Base-by-base conservation (phyloP, 352 stramenopile genomes). In the Phytophthora pisi region DNA sequence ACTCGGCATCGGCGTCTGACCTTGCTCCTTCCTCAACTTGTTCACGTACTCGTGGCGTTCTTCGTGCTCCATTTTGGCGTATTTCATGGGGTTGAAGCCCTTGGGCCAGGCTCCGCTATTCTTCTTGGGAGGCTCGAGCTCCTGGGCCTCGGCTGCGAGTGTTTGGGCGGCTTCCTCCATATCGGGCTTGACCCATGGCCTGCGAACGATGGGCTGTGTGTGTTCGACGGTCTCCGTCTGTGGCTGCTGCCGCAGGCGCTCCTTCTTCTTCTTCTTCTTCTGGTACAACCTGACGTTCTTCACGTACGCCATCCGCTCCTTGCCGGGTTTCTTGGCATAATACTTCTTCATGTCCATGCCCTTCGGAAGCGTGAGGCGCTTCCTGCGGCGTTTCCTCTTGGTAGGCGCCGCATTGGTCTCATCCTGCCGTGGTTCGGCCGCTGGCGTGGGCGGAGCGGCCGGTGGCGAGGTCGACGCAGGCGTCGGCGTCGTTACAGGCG, bases 31-130 rank as follows among this genome's bases (percentile, higher is more conserved):
- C 26, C 70, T 67, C 40, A 72, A 65, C 34, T 42, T 71, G 28
- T 62, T 66, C 45, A 68, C 51, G 34, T 66, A 77, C 1, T 56
- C 40, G 57, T 71, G 61, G 54, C 70, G 70, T 11, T 68, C 56
- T 70, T 50, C 63, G 4, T 57, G 57, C 47, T 64, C 60, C 36
- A 50, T 11, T 50, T 61, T 64, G 7, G 57, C 43, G 54, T 71
- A 71, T 18, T 65, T 63, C 36, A 62, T 16, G 30, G 30, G 45
- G 36, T 61, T 64, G 51, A 75, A 58, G 6, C 67, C 67, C 11
- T 61, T 61, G 9, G 67, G 62, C 18, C 43, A 24, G 8, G 5
- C 5, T 24, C 43, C 40, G 6, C 6, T 1, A 43, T 47, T 50
- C 28, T 18, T 15, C 28, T 34, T 34, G 28, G 5, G 4, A 7